Conservation (phyloP, 306 rosid genomes). For the Mucuna pruriens region DNA sequence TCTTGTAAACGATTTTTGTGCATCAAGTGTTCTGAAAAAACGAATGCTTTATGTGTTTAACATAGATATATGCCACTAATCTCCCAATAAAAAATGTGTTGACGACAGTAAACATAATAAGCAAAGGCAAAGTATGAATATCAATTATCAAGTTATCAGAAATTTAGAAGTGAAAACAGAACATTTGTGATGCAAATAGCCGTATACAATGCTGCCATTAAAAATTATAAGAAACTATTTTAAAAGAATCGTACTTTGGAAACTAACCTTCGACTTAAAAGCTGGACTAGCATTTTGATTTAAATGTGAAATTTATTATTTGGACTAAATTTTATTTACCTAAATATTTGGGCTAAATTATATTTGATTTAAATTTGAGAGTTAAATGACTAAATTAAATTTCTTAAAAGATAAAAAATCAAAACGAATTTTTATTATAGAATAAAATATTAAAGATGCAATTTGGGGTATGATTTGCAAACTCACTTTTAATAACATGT, state of each 20-base stretch:
- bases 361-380: too few relatives aligned
- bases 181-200: background rate
- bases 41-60: background rate
- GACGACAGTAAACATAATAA: background rate
- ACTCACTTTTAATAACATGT: background rate
- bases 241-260: background rate
- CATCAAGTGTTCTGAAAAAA: slow-evolving; percentile 30
- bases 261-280: background rate
- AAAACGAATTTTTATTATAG: too few relatives aligned
- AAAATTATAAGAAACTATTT: background rate
- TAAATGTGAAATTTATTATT: background rate
- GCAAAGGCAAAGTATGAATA: background rate
- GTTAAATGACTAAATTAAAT: too few relatives aligned
- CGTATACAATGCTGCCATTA: background rate
- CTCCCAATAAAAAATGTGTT: background rate
- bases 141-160: background rate
- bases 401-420: too few relatives aligned
- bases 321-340: too few relatives aligned
- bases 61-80: background rate
- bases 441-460: too few relatives aligned
- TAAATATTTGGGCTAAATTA: too few relatives aligned
- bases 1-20: slow-evolving; percentile 48
- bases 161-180: background rate
- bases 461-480: too few relatives aligned
- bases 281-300: background rate